Conservation (phyloP, 768 basidiomycete species). For the Mycena amicta region DNA sequence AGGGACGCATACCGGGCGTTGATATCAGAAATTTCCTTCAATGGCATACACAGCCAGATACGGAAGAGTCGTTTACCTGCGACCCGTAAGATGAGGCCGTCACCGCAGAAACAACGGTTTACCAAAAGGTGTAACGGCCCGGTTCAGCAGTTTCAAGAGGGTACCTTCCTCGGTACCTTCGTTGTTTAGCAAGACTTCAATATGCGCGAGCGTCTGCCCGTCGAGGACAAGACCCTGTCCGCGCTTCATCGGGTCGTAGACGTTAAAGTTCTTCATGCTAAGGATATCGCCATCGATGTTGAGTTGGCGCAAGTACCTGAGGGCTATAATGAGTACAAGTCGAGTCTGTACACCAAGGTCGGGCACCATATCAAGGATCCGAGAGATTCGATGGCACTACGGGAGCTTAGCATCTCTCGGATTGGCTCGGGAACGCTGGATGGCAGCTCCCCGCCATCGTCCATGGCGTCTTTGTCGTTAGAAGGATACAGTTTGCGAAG, state of each 20-base stretch:
- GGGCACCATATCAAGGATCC: conserved; percentile 94
- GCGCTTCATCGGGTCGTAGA: conserved; percentile 92
- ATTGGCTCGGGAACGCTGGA: conserved; percentile 69
- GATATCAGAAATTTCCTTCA: conserved; percentile 81
- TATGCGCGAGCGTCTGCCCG: conserved; percentile 92
- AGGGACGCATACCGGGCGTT: conserved; percentile 69
- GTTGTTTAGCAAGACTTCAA: conserved; percentile 92
- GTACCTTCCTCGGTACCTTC: conserved; percentile 94
- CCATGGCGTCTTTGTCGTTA: conserved; percentile 43
- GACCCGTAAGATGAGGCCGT: too few species aligned
- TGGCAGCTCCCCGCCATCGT: conserved; percentile 47
- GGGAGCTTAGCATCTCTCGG: conserved; percentile 65
- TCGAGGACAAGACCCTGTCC: conserved; percentile 88
- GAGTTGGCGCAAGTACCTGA: conserved; percentile 83
- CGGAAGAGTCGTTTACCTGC: conserved; percentile 97
- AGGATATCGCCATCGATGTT: conserved; percentile 96
- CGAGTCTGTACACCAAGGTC: too few species aligned
- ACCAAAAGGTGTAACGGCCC: conserved; percentile 94
- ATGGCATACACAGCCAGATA: conserved; percentile 93
- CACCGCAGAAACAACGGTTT: too few species aligned
- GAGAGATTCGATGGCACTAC: conserved; percentile 77
- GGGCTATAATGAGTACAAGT: too few species aligned
- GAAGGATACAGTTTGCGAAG: conserved; percentile 66
- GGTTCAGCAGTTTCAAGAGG: conserved; percentile 74
- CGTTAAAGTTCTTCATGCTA: conserved; percentile 95